Percentiles rank a stretch among this genome's conserved stretches.
Conservation (phyloP, 352 stramenopile genomes). For the Aphanomyces stellatus region DNA sequence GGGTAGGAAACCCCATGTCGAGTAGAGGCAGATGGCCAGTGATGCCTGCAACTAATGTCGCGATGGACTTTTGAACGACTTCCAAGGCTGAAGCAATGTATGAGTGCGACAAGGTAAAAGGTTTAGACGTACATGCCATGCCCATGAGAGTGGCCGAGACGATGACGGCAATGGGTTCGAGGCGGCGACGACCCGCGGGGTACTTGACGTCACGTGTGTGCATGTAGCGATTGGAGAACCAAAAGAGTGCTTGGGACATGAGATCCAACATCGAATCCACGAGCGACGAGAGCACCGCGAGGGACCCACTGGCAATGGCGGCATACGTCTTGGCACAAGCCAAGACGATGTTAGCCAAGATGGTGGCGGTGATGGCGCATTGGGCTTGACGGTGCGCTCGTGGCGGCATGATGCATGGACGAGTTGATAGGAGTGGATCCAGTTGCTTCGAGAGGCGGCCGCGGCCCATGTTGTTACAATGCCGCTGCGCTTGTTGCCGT, state of each 20-base stretch:
- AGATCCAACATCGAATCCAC: constrained; percentile 93
- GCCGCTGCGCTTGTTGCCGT: no score
- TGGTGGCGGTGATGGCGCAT: constrained; percentile 66
- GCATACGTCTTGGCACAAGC: constrained; percentile 67
- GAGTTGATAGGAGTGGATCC: no score
- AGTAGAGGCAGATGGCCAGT: constrained; percentile 52
- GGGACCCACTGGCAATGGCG: constrained; percentile 72
- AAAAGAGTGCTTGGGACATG: constrained; percentile 88
- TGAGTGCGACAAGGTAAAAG: background rate
- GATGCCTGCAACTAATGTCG: constrained; percentile 63
- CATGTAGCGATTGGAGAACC: constrained; percentile 90
- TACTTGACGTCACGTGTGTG: constrained; percentile 87
- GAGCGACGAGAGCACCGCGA: constrained; percentile 91
- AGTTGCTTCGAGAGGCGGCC: no score
- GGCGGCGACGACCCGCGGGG: constrained; percentile 82
- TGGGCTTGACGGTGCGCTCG: no score
- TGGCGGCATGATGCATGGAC: no score
- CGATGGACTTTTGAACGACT: constrained; percentile 89
- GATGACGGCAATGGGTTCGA: constrained; percentile 94
- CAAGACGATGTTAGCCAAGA: constrained; percentile 56
- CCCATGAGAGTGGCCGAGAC: constrained; percentile 96
- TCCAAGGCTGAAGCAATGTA: constrained; percentile 62
- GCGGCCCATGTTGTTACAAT: no score
- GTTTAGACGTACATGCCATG: constrained; percentile 65
- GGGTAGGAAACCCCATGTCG: constrained; percentile 54